Percentiles rank a stretch among this genome's conserved stretches.
phyloP scores from a whole-genome alignment of 768 basidiomycete species.

The Tricholoma terreum region DNA sequence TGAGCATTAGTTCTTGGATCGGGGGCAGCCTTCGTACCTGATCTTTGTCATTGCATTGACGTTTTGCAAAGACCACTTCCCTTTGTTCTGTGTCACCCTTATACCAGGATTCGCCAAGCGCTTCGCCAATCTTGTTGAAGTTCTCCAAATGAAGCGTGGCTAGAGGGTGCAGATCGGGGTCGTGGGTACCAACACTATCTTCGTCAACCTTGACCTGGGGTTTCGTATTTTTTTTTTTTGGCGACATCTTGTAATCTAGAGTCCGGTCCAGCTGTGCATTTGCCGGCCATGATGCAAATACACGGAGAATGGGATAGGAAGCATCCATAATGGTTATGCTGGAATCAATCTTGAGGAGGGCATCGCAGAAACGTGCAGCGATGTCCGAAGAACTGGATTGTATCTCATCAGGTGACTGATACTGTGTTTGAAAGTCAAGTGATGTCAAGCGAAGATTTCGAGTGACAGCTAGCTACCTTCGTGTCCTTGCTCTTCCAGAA shows the following conservation, averaged over 20 bases:
- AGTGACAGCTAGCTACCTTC: not conserved
- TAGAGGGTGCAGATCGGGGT: not conserved
- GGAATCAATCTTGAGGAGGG: not conserved
- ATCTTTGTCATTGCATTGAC: not conserved
- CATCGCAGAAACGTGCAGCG: not conserved
- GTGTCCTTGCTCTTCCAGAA: not conserved
- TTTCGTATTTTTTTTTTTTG: not conserved
- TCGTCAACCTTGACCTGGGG: not conserved
- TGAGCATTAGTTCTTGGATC: not conserved
- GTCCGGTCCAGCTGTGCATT: not conserved
- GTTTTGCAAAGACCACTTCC: not conserved
- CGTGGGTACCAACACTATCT: not conserved
- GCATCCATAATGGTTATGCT: not conserved
- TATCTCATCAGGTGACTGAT: not conserved
- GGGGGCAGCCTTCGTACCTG: not conserved
- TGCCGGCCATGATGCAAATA: not conserved
- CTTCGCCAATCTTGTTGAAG: not conserved
- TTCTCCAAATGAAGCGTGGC: not conserved
- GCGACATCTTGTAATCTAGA: not conserved
- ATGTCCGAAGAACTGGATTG: not conserved
- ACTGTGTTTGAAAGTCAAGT: not conserved
- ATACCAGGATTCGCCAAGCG: not conserved
- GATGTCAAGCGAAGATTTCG: not conserved
- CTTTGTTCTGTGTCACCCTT: not conserved
- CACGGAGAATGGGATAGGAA: not conserved